Evolutionary conservation across 2,329 filamentous ascomycete genomes (phyloP).

Genomic region (Ceratocystis papillata): DNA sequence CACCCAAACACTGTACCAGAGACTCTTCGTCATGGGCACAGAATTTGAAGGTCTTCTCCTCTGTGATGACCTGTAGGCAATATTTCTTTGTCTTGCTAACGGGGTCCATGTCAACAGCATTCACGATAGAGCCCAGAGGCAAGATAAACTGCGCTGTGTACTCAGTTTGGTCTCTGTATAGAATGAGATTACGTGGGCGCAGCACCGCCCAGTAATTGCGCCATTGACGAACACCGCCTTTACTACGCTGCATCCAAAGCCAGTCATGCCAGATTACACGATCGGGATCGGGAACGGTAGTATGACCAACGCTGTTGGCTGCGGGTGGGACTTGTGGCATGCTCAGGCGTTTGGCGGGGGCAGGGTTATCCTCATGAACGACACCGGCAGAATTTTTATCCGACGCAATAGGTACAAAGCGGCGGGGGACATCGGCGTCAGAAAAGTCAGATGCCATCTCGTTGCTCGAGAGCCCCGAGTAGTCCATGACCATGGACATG

Average conservation of each 20-base stretch:
- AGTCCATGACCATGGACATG: conserved; percentile 52
- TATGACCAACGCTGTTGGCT: conserved; percentile 25
- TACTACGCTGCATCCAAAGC: conserved; percentile 72
- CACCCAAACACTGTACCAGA: conserved; percentile 73
- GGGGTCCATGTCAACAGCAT: conserved; percentile 85
- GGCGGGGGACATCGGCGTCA: conserved; percentile 47
- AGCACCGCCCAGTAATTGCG: conserved; percentile 90
- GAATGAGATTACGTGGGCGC: conserved; percentile 68
- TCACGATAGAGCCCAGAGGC: conserved; percentile 66
- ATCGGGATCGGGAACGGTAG: conserved; percentile 56
- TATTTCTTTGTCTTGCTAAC: conserved; percentile 72
- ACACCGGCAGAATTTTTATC: conserved; percentile 39
- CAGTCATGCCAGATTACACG: conserved; percentile 91
- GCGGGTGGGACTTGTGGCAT: conserved; percentile 10
- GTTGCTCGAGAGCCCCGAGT: conserved; percentile 52
- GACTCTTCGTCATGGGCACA: conserved; percentile 71
- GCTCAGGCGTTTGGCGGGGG: conserved; percentile 19
- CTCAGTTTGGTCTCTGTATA: conserved; percentile 89
- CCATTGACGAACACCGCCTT: conserved; percentile 79
- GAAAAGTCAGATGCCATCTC: conserved; percentile 78
- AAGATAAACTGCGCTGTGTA: conserved; percentile 79
- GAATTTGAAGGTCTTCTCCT: conserved; percentile 74
- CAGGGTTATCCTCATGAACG: conserved; percentile 29
- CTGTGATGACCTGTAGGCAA: conserved; percentile 87
- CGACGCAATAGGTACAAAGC: conserved; percentile 28